Conservation (phyloP, 2,329 filamentous ascomycete species). For the Sphaceloma murrayae region DNA sequence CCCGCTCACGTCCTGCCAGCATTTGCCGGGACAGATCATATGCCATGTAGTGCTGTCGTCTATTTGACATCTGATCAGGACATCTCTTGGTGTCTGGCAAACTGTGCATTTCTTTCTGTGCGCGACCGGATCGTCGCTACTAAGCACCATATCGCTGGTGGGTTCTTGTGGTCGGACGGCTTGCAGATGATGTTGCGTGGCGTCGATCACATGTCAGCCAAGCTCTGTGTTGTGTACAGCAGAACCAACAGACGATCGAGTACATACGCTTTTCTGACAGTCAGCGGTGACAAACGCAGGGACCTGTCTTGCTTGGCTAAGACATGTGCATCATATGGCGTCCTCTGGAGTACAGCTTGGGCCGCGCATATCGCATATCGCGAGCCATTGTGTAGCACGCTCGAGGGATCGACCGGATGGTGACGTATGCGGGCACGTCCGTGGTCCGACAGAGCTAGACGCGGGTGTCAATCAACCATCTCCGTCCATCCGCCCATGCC, state of each 20-base stretch:
- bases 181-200: conserved; percentile 9
- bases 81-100: conserved; percentile 30
- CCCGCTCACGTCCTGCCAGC: conserved; percentile 37
- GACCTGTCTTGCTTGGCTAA: neutral
- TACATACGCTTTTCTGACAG: no score
- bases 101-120: conserved; percentile 35
- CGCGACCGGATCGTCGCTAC: conserved; percentile 8
- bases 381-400: neutral
- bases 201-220: conserved; percentile 15
- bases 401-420: conserved; percentile 1
- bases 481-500: no score
- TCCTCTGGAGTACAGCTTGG: neutral
- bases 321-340: conserved; percentile 11
- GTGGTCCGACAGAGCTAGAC: conserved; percentile 3
- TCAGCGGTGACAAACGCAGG: neutral
- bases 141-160: conserved; percentile 3
- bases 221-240: no score
- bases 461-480: no score
- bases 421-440: conserved; percentile 9
- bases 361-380: conserved; percentile 5
- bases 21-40: conserved; percentile 36
- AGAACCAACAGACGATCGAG: no score
- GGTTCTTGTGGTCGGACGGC: neutral
- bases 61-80: conserved; percentile 38
- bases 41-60: conserved; percentile 34